Conservation (phyloP, 2,329 filamentous ascomycete species). For the Parastagonospora nodorum region DNA sequence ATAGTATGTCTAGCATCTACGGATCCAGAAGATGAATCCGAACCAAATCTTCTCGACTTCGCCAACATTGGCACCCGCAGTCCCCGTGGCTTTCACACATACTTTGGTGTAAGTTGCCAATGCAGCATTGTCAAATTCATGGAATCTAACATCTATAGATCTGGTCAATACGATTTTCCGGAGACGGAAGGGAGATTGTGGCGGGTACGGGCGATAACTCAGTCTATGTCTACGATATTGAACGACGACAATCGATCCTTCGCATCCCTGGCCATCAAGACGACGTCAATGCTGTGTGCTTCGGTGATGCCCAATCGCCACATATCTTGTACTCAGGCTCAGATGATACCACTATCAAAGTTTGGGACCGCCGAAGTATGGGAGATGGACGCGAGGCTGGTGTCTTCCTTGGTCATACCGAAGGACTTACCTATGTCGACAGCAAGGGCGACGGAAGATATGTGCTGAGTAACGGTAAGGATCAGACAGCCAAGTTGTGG, state of each 20-base stretch:
- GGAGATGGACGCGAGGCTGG: slow-evolving; percentile 66
- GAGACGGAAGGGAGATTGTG: slow-evolving; percentile 87
- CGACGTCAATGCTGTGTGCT: slow-evolving; percentile 96
- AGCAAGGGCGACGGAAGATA: slow-evolving; percentile 90
- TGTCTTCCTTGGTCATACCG: slow-evolving; percentile 68
- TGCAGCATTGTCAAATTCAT: not conserved
- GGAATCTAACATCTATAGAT: slow-evolving; percentile 56
- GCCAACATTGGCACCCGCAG: slow-evolving; percentile 53
- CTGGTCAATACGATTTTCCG: slow-evolving; percentile 91
- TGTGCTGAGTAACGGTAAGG: slow-evolving; percentile 91
- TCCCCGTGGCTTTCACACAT: slow-evolving; percentile 44
- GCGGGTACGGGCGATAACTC: slow-evolving; percentile 81
- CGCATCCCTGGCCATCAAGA: slow-evolving; percentile 78
- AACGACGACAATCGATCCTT: slow-evolving; percentile 75
- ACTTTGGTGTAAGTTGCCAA: slow-evolving; percentile 32
- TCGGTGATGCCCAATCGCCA: slow-evolving; percentile 84
- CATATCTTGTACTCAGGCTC: slow-evolving; percentile 96
- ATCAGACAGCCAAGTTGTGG: slow-evolving; percentile 98
- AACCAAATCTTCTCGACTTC: slow-evolving; percentile 81
- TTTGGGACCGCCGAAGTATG: slow-evolving; percentile 86
- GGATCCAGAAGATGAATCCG: slow-evolving; percentile 78
- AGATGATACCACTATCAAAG: slow-evolving; percentile 90
- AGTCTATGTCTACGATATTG: slow-evolving; percentile 91
- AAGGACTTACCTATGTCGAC: slow-evolving; percentile 69
- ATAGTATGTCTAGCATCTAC: slow-evolving; percentile 86